These are phyloP conservation scores for Macrophomina tecta DNA, from an alignment of 2,329 filamentous ascomycete species.

Conservation along the genomic window DNA sequence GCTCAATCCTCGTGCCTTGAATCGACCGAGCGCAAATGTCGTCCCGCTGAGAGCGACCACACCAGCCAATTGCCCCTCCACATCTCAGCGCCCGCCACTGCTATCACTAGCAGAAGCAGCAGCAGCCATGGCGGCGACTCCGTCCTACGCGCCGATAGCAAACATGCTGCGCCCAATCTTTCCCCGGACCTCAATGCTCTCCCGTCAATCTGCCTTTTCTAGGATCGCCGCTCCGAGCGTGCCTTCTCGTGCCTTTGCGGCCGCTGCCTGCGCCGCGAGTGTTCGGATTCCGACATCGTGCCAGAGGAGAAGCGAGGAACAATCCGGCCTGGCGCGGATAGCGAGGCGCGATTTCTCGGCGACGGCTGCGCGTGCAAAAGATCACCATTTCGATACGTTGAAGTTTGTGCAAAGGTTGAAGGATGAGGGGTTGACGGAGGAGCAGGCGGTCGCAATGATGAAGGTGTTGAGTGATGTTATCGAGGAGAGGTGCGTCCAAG, in stretches of 20 bases:
- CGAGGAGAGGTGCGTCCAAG: slow-evolving; percentile 73
- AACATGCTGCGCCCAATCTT: slow-evolving; percentile 45
- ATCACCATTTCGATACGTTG: slow-evolving; percentile 97
- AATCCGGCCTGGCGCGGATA: background rate
- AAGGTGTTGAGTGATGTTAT: slow-evolving; percentile 95
- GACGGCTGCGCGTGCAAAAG: slow-evolving; percentile 59
- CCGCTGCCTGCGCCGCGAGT: slow-evolving; percentile 5
- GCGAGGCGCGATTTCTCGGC: slow-evolving; percentile 65
- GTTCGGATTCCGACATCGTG: background rate
- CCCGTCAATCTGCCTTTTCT: slow-evolving; percentile 31
- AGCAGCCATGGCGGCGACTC: slow-evolving; percentile 36
- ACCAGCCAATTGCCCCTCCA: background rate
- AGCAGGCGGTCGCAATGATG: slow-evolving; percentile 98
- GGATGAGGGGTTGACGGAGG: slow-evolving; percentile 91
- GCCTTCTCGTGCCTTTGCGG: slow-evolving; percentile 29
- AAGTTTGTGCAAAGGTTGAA: slow-evolving; percentile 94
- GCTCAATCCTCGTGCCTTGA: background rate
- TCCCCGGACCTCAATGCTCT: slow-evolving; percentile 41
- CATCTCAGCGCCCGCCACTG: slow-evolving; percentile 1
- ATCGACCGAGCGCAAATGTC: no score
- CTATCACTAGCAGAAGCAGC: background rate
- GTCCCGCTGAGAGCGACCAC: background rate
- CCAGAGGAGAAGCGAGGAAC: background rate
- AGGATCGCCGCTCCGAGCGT: slow-evolving; percentile 14
- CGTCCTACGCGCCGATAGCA: slow-evolving; percentile 34